Percentiles rank a stretch among this genome's conserved stretches.
Conservation (phyloP, 345 rosid species). For the Viola odorata region DNA sequence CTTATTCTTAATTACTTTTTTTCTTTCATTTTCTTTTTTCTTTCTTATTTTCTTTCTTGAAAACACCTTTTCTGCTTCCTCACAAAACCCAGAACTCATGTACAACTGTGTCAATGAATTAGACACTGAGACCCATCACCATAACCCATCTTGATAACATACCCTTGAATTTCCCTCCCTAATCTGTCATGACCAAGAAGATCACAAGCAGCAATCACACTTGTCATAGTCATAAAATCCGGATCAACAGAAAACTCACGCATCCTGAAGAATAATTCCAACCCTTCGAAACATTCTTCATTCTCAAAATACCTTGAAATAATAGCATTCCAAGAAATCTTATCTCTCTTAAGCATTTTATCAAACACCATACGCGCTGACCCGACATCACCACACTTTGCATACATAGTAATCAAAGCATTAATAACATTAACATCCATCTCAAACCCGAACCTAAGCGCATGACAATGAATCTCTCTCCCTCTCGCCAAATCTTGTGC, state of each 20-base stretch:
- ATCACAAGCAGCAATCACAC: constrained; percentile 40
- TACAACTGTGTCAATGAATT: constrained; percentile 24
- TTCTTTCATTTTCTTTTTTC: too few relatives aligned
- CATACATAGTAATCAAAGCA: constrained; percentile 83
- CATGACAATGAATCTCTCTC: constrained; percentile 82
- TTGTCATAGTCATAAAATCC: constrained; percentile 82
- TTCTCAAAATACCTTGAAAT: constrained; percentile 84
- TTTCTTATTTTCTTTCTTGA: constrained; percentile 7
- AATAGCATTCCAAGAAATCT: constrained; percentile 93
- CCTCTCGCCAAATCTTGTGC: constrained; percentile 59
- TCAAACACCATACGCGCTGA: constrained; percentile 60
- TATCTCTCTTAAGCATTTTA: constrained; percentile 65
- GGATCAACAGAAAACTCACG: constrained; percentile 60
- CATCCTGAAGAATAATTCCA: constrained; percentile 61
- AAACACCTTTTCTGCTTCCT: constrained; percentile 27
- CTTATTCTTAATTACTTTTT: too few relatives aligned
- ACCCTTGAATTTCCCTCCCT: constrained; percentile 48
- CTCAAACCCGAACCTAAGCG: constrained; percentile 62
- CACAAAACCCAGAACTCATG: constrained; percentile 14
- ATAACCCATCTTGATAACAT: constrained; percentile 12
- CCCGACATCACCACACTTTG: constrained; percentile 55
- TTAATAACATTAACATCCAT: constrained; percentile 71
- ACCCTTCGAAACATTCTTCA: constrained; percentile 53
- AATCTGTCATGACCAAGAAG: constrained; percentile 48
- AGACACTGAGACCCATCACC: constrained; percentile 17